Base-by-base conservation (phyloP, 352 stramenopile genomes). In the Phytophthora ramorum region DNA sequence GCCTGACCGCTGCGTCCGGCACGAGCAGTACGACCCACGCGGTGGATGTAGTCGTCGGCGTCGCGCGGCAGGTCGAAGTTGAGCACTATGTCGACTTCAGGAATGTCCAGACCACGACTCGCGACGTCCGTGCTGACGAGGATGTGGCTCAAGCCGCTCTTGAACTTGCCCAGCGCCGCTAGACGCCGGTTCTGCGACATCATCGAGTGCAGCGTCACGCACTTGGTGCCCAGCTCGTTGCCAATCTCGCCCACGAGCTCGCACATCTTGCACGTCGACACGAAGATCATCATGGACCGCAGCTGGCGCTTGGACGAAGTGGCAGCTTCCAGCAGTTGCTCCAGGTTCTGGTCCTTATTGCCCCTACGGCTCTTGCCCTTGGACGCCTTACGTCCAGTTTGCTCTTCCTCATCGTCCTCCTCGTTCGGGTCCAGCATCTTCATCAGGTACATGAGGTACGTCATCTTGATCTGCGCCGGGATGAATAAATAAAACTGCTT, bases 401-500 rank as follows among this genome's bases (percentile, higher is more conserved):
- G 61, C 16, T 87, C 65, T 8, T 93, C 79, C 0, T 93, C 79
- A 0, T 92, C 73, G 4, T 94, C 80, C 26, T 92, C 79, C 0
- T 89, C 75, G 28, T 40, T 85, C 40, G 82, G 81, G 34, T 89
- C 80, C 22, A 96, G 67, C 17, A 76, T 71, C 40, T 76, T 78
- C 52, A 98, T 79, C 28, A 97, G 62, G 58, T 90, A 95, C 73
- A 98, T 87, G 38, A 99, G 73, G 77, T 99, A 99, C 26, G 92
- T 94, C 78, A 98, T 93, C 67, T 99, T 98, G 55, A 99, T 92
- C 62, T 98, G 86, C 28, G 88, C 85, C 4, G 98, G 98, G 75
- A 99, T 98, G 72, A 99, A 98, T 63, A 99, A 83, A 78, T 99
- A 99, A 76, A 98, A 87, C 81, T 99, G 96, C 52, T 96, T 93